Evolutionary conservation across 2,329 filamentous ascomycete species (phyloP).

Genomic region (Arthroderma sp.): DNA sequence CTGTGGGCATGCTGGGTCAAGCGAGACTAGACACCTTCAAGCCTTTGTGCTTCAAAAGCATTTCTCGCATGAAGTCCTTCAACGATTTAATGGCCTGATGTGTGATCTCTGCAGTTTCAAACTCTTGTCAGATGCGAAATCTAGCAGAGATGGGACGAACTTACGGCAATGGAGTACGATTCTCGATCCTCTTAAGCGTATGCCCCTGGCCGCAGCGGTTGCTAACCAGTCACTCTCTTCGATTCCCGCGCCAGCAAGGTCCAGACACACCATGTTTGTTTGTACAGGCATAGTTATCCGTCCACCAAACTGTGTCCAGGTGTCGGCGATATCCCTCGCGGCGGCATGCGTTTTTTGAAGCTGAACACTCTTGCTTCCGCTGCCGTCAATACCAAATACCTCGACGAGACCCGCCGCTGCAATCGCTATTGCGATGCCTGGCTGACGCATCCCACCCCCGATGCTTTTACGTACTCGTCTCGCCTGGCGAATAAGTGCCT

Average conservation of each 20-base stretch:
- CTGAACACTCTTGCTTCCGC: neutral
- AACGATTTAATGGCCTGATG: too few species aligned
- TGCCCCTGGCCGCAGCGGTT: too few species aligned
- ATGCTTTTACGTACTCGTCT: conserved; percentile 19
- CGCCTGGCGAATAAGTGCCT: conserved; percentile 16
- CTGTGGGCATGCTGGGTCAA: too few species aligned
- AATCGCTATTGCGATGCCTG: conserved; percentile 1
- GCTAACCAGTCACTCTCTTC: neutral
- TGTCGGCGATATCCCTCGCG: neutral
- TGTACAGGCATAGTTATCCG: neutral
- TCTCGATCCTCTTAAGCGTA: too few species aligned
- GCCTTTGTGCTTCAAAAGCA: too few species aligned
- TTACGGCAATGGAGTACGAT: too few species aligned
- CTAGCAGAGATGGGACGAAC: too few species aligned
- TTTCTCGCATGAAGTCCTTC: too few species aligned
- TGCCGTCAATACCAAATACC: neutral
- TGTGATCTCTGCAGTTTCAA: too few species aligned
- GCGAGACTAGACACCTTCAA: too few species aligned
- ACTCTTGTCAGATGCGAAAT: too few species aligned
- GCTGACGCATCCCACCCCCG: conserved; percentile 21
- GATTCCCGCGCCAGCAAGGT: neutral
- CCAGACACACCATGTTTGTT: conserved; percentile 2
- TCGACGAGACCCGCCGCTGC: conserved; percentile 1
- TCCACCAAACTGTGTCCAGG: neutral
- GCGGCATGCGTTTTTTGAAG: neutral